Percentiles rank a stretch among this genome's conserved stretches.
Evolutionary conservation across 2,329 filamentous ascomycete species (phyloP).

Genomic region (Capronia epimyces): DNA sequence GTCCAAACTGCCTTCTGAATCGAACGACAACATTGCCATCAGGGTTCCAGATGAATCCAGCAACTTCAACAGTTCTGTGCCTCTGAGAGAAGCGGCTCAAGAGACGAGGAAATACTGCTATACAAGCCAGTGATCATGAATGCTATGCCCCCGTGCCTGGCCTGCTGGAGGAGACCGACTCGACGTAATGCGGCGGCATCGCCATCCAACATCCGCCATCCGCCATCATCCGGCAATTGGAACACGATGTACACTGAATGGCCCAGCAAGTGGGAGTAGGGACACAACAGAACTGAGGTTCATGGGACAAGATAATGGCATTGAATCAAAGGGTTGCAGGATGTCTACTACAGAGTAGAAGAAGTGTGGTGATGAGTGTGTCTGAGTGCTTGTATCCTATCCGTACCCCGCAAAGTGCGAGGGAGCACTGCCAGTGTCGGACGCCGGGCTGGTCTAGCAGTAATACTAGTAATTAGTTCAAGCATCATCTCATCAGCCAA

Average conservation of each 20-base stretch:
- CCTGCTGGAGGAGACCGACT: neutral
- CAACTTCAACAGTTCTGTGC: neutral
- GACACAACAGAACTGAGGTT: neutral
- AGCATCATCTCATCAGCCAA: neutral
- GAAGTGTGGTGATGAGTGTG: too few relatives aligned
- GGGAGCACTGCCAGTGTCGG: neutral
- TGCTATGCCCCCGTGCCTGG: too few relatives aligned
- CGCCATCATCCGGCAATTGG: too few relatives aligned
- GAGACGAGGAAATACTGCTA: neutral
- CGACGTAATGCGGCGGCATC: neutral
- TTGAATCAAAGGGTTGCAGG: too few relatives aligned
- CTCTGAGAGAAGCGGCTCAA: neutral
- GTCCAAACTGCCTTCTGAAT: neutral
- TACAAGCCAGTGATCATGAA: too few relatives aligned
- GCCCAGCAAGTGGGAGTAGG: neutral
- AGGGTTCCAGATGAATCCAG: neutral
- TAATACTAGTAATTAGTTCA: neutral
- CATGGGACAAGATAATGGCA: too few relatives aligned
- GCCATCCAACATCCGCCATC: too few relatives aligned
- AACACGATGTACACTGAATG: too few relatives aligned
- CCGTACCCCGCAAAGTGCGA: slow-evolving; percentile 7
- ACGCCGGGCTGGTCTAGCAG: neutral
- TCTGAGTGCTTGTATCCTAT: neutral
- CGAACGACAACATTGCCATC: neutral
- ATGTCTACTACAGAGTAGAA: too few relatives aligned